Evolutionary conservation across 1,284 basidiomycete species (phyloP), one percentile per base, ranked within the genome.

Genomic region (Lentinula novae-zelandiae): DNA sequence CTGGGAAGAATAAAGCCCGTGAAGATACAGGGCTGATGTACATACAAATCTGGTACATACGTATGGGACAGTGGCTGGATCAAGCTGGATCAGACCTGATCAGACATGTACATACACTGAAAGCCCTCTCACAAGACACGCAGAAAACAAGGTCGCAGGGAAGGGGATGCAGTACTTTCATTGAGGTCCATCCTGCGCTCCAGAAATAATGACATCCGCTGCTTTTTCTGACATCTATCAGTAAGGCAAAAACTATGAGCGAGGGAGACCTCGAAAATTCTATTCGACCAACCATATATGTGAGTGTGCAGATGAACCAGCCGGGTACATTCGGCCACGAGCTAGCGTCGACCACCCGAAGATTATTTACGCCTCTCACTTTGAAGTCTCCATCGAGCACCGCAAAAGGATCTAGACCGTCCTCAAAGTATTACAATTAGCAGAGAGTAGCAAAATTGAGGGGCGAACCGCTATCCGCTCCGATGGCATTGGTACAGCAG

Each of bases 401-500:
- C n/a, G 71, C 69, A 38, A 67, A 67, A 15, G 63, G 61, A 58
- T 73, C 72, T 73, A 20, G 22, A 40, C 22, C 27, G 2, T n/a
- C 17, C 17, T 46, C 22, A 46, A 12, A 20, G 9, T 22, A 8
- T 27, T 3, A 27, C 27, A 27, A 4, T 10, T 38, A 34, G 33
- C 8, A 22, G 36, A 9, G 33, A 12, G 6, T n/a, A 44, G 40
- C 15, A 33, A 4, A 36, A 5, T 17, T 31, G 13, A 17, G 59
- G 6, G 2, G 20, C 55, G 65, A 63, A 71, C 72, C 69, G 20
- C 64, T 63, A 48, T 70, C 68, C 1, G 68, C 39, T 5, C 71
- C 72, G 15, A 73, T 73, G 33, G 69, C 36, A 61, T 69, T 70
- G 0, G 72, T 73, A 54, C 72, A 73, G 58, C 71, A 73, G 17